Evolutionary conservation across 2,329 filamentous ascomycete species (phyloP).

Genomic region (Colletotrichum sp.): DNA sequence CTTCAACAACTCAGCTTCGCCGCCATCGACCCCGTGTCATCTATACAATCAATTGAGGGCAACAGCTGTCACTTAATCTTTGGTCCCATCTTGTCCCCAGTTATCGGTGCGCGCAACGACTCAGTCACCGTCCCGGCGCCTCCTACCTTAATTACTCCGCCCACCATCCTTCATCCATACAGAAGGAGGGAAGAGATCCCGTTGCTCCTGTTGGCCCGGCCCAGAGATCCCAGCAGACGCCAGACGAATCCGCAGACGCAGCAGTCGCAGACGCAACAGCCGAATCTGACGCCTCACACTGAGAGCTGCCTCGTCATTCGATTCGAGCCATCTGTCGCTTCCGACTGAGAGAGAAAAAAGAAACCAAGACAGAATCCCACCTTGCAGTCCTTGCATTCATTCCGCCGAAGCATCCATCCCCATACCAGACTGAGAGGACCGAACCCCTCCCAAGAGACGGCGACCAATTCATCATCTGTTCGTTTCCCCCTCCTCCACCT

Average conservation of each 20-base stretch:
- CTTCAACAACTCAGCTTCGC: not conserved
- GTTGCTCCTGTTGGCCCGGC: not conserved
- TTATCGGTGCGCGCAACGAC: slow-evolving; percentile 17
- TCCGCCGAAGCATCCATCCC: not conserved
- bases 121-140: slow-evolving; percentile 9
- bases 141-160: slow-evolving; percentile 1
- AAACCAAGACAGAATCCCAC: not conserved
- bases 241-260: slow-evolving; percentile 2
- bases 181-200: not conserved
- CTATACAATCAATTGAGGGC: slow-evolving; percentile 16
- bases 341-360: not conserved
- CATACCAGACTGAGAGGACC: not conserved
- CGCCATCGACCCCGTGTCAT: not conserved
- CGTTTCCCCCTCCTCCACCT: slow-evolving; percentile 1
- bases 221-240: not conserved
- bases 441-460: not conserved
- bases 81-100: slow-evolving; percentile 13
- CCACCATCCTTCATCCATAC: slow-evolving; percentile 2
- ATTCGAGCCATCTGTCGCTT: slow-evolving; percentile 5
- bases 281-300: not conserved
- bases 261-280: not conserved
- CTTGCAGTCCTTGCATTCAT: not conserved
- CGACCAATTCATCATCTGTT: slow-evolving; percentile 10
- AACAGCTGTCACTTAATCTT: slow-evolving; percentile 16
- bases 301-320: not conserved